These are phyloP conservation scores for Orbilia oligospora DNA, from an alignment of 2,329 filamentous ascomycete species.

Conservation along the genomic window DNA sequence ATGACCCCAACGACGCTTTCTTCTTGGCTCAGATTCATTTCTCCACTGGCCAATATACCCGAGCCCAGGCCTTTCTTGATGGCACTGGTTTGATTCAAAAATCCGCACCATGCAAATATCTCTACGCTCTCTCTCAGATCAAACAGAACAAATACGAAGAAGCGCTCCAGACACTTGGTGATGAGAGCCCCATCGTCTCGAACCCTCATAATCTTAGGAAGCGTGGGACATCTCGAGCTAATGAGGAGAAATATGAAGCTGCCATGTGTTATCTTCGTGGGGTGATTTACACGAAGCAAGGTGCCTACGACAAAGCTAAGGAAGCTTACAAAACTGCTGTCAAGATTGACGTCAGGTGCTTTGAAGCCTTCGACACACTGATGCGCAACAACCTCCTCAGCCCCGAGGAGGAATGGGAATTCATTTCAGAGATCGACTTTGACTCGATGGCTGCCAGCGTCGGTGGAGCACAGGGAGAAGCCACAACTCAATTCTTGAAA, in stretches of 20 bases:
- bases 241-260: constrained; percentile 88
- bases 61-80: constrained; percentile 86
- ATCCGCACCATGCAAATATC: constrained; percentile 89
- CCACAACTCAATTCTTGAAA: constrained; percentile 92
- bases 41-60: constrained; percentile 92
- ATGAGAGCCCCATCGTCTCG: constrained; percentile 92
- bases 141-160: constrained; percentile 93
- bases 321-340: constrained; percentile 99
- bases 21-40: constrained; percentile 99
- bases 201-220: constrained; percentile 72
- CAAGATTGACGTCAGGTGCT: constrained; percentile 96
- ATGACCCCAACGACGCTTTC: constrained; percentile 93
- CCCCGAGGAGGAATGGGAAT: constrained; percentile 89
- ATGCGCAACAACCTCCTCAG: constrained; percentile 96
- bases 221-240: constrained; percentile 70
- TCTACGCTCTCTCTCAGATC: constrained; percentile 93
- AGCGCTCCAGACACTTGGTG: constrained; percentile 86
- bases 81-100: constrained; percentile 85
- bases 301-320: constrained; percentile 95
- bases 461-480: constrained; percentile 71
- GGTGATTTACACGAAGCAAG: constrained; percentile 95
- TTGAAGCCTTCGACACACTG: constrained; percentile 96
- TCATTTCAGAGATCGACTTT: constrained; percentile 90
- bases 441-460: constrained; percentile 79
- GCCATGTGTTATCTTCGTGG: constrained; percentile 97